phyloP scores from a whole-genome alignment of 2,329 filamentous ascomycete genomes.

The Lasiodiplodia gonubiensis region DNA sequence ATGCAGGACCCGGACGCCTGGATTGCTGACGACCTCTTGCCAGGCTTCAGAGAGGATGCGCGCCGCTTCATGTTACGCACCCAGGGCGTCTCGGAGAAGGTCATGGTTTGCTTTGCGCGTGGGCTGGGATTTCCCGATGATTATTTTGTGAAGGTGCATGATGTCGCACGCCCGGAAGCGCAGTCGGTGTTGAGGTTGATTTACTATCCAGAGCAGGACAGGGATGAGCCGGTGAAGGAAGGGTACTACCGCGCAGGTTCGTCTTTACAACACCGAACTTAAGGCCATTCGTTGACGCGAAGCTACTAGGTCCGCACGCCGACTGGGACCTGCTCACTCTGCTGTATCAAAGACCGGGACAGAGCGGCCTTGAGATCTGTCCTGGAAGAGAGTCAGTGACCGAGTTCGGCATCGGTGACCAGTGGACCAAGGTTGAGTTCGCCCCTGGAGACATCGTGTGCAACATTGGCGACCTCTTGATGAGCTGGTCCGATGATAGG shows the following conservation, averaged over 20 bases:
- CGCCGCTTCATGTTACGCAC: conserved; percentile 61
- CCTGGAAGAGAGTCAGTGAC: conserved; percentile 67
- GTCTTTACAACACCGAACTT: background rate
- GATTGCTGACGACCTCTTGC: conserved; percentile 56
- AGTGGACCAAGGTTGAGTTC: conserved; percentile 68
- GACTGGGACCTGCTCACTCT: conserved; percentile 66
- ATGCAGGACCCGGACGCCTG: conserved; percentile 56
- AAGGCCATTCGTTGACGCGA: background rate
- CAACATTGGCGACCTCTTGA: conserved; percentile 70
- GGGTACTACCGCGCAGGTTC: conserved; percentile 63
- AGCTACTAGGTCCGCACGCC: background rate
- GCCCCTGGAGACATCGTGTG: conserved; percentile 63
- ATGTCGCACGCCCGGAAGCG: conserved; percentile 55
- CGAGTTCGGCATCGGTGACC: conserved; percentile 63
- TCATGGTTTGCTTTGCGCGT: conserved; percentile 65
- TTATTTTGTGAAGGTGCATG: conserved; percentile 63
- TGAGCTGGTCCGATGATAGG: conserved; percentile 68
- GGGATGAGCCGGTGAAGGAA: conserved; percentile 34
- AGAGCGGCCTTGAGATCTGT: conserved; percentile 69
- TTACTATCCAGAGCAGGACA: conserved; percentile 56
- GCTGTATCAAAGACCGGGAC: conserved; percentile 66
- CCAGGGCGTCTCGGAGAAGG: conserved; percentile 59
- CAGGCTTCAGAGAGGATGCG: conserved; percentile 55
- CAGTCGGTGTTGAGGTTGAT: conserved; percentile 63
- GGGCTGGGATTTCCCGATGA: conserved; percentile 62